A percentile compares a stretch with the other conserved stretches of the same genome.
Conservation (phyloP, 176 grass and related monocot species). For the Oryza coarctata region DNA sequence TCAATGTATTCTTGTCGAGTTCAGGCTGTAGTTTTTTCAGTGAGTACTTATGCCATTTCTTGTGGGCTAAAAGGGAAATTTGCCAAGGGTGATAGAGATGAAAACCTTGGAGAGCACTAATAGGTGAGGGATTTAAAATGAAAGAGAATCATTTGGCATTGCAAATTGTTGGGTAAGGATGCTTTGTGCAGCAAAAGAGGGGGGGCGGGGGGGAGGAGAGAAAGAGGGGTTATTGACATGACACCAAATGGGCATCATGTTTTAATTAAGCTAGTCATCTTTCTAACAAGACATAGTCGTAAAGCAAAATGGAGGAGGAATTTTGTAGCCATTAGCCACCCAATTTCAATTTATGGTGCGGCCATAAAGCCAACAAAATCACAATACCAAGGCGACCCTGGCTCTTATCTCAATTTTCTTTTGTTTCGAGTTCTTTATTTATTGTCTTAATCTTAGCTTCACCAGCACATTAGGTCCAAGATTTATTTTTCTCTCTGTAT, state of each 20-base stretch:
- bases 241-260: slow-evolving; percentile 47
- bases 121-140: slow-evolving; percentile 34
- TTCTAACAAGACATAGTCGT: slow-evolving; percentile 52
- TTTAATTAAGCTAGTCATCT: slow-evolving; percentile 55
- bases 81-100: neutral
- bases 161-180: slow-evolving; percentile 50
- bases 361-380: slow-evolving; percentile 12
- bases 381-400: neutral
- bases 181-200: slow-evolving; percentile 38
- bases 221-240: slow-evolving; percentile 42
- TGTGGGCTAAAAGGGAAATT: neutral
- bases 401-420: neutral
- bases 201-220: neutral
- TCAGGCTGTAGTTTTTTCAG: neutral
- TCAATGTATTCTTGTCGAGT: slow-evolving; percentile 8
- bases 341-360: slow-evolving; percentile 3
- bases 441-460: neutral
- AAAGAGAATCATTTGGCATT: slow-evolving; percentile 19
- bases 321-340: slow-evolving; percentile 42
- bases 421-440: neutral
- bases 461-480: neutral
- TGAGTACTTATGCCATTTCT: slow-evolving; percentile 1
- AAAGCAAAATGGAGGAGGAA: slow-evolving; percentile 41
- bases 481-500: neutral
- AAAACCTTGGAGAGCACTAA: slow-evolving; percentile 38